Base-by-base conservation (phyloP, 2,329 filamentous ascomycete genomes). In the Neurospora sp. region DNA sequence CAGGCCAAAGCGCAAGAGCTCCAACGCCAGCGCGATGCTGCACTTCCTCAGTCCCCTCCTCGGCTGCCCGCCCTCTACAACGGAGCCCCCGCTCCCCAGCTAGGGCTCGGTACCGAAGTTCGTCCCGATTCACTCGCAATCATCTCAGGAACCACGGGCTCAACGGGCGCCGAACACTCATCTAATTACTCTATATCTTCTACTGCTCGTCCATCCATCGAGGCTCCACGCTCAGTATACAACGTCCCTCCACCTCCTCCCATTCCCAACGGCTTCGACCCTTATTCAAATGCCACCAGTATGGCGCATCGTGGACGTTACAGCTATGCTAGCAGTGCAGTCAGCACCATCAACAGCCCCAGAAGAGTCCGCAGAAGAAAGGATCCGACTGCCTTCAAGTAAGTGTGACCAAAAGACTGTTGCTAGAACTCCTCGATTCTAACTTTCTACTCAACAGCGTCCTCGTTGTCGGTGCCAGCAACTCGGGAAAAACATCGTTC, bases 351-450 rank as follows among this genome's bases (percentile, higher is more conserved):
- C 82, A 97, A 97, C 83, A 97, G 91, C 80, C 95, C 96, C 73
- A 89, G 96, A 74, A 89, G 94, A 78, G 90, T 98, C 74, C 90
- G 96, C 76, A 91, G 95, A 83, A 90, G 96, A 83, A 98, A 97
- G 85, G 96, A 99, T 78, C 96, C 96, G 8, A 97, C 95, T 11
- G 93, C 96, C 0, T 97, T 98, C 87, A 99, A 99, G 95, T 98
- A 84, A 87, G 93, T 87, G 37, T 11, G 70, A 33, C 19, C 19
- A 40, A 65, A 11, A 66, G 19, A 43, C 39, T 28, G 40, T 17
- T 28, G 17, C 43, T 67, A 40, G 8, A 28, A 8, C 66, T 66
- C 19, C 11, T 69, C 67, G 10, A 36, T 46, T 28, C 39, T 70
- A 19, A 69, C 65, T 40, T 39, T 69, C 73, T 66, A 36, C 19